Conservation (phyloP, 2,329 filamentous ascomycete genomes). For the Dothistroma pini region DNA sequence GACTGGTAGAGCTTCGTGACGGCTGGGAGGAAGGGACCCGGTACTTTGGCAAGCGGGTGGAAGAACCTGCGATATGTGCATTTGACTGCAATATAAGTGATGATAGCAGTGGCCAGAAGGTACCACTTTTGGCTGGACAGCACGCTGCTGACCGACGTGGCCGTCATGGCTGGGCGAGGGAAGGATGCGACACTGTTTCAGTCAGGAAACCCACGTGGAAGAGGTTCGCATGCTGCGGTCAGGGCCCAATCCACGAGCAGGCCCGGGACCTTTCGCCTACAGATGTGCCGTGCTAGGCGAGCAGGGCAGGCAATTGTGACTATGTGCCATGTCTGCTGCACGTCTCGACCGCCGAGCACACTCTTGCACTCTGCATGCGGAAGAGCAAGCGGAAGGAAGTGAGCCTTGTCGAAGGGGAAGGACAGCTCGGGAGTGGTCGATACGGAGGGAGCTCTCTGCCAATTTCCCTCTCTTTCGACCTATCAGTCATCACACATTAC, state of each 20-base stretch:
- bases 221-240: background rate
- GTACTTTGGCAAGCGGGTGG: slow-evolving; percentile 5
- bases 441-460: background rate
- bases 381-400: background rate
- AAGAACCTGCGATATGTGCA: slow-evolving; percentile 13
- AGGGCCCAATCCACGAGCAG: background rate
- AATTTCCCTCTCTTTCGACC: background rate
- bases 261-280: background rate
- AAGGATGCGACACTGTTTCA: background rate
- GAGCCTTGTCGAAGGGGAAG: background rate
- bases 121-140: slow-evolving; percentile 35
- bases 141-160: slow-evolving; percentile 37
- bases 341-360: background rate
- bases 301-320: background rate
- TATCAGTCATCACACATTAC: background rate
- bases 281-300: background rate
- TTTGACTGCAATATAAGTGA: background rate
- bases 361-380: background rate
- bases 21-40: slow-evolving; percentile 7
- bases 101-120: slow-evolving; percentile 25
- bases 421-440: background rate
- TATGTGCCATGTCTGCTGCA: background rate
- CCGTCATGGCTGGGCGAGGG: background rate
- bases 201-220: background rate
- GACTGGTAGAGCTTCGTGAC: slow-evolving; percentile 8